Evolutionary conservation across 2,329 filamentous ascomycete species (phyloP).

Genomic region (Colletotrichum viniferum): DNA sequence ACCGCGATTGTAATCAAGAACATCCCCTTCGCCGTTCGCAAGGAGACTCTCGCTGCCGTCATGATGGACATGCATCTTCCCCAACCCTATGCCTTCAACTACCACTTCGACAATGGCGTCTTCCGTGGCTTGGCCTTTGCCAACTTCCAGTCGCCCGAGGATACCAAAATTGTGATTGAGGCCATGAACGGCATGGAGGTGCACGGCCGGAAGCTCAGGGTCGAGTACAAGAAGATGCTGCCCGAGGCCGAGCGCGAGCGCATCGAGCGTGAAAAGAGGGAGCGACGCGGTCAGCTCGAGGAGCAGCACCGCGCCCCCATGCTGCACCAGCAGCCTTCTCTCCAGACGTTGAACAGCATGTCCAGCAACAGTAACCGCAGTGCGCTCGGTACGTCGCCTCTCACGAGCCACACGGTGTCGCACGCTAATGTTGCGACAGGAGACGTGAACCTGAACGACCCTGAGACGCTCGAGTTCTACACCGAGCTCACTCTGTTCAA

Average conservation of each 20-base stretch:
- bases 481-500: constrained; percentile 90
- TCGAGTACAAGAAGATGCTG: constrained; percentile 99
- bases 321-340: constrained; percentile 83
- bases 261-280: constrained; percentile 95
- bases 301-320: constrained; percentile 87
- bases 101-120: constrained; percentile 98
- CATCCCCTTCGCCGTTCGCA: constrained; percentile 97
- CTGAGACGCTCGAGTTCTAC: constrained; percentile 84
- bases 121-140: constrained; percentile 96
- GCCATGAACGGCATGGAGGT: constrained; percentile 95
- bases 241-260: constrained; percentile 92
- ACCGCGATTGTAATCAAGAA: constrained; percentile 99
- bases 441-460: constrained; percentile 91
- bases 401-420: constrained; percentile 5
- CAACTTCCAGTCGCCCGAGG: constrained; percentile 95
- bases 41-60: constrained; percentile 88
- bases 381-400: constrained; percentile 8
- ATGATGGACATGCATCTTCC: constrained; percentile 96
- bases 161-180: constrained; percentile 91
- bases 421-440: constrained; percentile 29
- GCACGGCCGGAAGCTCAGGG: constrained; percentile 89
- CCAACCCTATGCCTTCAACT: constrained; percentile 98
- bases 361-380: constrained; percentile 65
- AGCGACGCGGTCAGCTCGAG: constrained; percentile 92
- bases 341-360: constrained; percentile 75